Conservation (phyloP, 345 rosid genomes). For the Pistacia vera region DNA sequence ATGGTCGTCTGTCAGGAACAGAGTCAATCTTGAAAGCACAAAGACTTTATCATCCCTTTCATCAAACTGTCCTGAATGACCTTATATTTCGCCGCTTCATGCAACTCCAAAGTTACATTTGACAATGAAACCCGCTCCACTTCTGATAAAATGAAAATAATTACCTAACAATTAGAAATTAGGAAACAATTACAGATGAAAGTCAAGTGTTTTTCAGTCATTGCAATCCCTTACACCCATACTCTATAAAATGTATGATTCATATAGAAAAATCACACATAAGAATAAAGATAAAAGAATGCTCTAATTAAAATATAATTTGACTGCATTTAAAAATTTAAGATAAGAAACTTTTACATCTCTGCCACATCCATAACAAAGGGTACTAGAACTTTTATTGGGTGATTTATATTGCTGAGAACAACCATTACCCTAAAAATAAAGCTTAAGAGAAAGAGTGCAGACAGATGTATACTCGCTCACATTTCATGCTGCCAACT, state of each 20-base stretch:
- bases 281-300: too few species aligned
- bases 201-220: background rate
- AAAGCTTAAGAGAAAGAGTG: too few species aligned
- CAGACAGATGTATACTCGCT: too few species aligned
- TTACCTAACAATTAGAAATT: background rate
- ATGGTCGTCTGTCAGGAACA: conserved; percentile 28
- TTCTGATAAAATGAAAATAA: conserved; percentile 28
- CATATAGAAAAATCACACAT: background rate
- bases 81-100: conserved; percentile 20
- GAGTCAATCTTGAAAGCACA: conserved; percentile 30
- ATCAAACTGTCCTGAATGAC: background rate
- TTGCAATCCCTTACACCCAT: background rate
- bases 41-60: conserved; percentile 26
- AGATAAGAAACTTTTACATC: too few species aligned
- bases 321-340: too few species aligned
- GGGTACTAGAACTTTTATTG: too few species aligned
- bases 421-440: too few species aligned
- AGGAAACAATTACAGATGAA: background rate
- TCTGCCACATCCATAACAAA: too few species aligned
- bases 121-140: conserved; percentile 32
- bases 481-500: too few species aligned
- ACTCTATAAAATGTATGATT: background rate
- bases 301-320: too few species aligned
- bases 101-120: conserved; percentile 29
- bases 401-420: too few species aligned